phyloP scores from a whole-genome alignment of 2,329 filamentous ascomycete species.

The Fonsecaea pedrosoi region DNA sequence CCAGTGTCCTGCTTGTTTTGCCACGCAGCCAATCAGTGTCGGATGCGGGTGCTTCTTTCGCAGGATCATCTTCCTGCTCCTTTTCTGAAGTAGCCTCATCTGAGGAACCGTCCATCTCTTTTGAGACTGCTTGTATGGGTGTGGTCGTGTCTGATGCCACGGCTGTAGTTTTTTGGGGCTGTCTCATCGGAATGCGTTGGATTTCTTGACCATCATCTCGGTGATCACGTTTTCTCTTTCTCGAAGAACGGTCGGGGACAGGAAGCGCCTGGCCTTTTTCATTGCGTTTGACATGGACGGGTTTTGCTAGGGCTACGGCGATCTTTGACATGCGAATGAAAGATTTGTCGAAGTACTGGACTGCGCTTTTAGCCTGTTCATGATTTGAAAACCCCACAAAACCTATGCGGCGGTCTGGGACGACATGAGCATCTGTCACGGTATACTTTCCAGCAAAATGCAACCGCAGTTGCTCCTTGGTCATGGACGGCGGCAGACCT shows the following conservation, averaged over 20 bases:
- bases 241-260: constrained; percentile 29
- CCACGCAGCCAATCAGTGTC: constrained; percentile 93
- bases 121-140: constrained; percentile 19
- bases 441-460: constrained; percentile 81
- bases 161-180: background rate
- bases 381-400: constrained; percentile 91
- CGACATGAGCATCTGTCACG: constrained; percentile 91
- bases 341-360: constrained; percentile 93
- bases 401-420: constrained; percentile 86
- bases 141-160: background rate
- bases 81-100: background rate
- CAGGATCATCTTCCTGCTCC: background rate
- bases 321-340: constrained; percentile 97
- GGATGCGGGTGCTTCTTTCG: constrained; percentile 50
- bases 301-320: constrained; percentile 82
- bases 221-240: constrained; percentile 35
- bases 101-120: constrained; percentile 21
- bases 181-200: background rate
- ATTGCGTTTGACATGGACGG: constrained; percentile 62
- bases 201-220: constrained; percentile 22
- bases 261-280: constrained; percentile 32
- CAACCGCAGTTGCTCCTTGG: constrained; percentile 82
- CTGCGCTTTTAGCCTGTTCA: constrained; percentile 79
- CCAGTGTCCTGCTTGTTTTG: constrained; percentile 83
- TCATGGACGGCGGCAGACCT: constrained; percentile 82